Evolutionary conservation across 1,284 basidiomycete genomes (phyloP).

Genomic region (Rhodotorula glutinis): DNA sequence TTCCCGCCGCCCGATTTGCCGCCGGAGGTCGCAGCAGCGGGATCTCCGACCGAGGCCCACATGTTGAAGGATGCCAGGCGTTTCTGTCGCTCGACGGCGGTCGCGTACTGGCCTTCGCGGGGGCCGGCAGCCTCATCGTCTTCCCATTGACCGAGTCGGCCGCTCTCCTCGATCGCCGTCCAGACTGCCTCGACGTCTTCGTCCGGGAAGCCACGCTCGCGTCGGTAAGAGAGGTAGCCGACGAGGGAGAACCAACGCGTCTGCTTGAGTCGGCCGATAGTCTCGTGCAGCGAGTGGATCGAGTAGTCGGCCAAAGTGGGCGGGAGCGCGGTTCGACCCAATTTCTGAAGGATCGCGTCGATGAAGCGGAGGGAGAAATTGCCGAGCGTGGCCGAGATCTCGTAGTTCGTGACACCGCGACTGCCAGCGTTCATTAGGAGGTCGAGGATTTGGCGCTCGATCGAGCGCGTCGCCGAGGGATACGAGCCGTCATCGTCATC

Average conservation of each 20-base stretch:
- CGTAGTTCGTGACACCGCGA: constrained; percentile 66
- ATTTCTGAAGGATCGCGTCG: constrained; percentile 67
- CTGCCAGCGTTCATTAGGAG: constrained; percentile 63
- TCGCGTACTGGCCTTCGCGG: constrained; percentile 3
- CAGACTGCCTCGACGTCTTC: constrained; percentile 1
- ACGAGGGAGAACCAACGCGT: constrained; percentile 66
- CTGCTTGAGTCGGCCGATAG: constrained; percentile 70
- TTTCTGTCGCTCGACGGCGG: background rate
- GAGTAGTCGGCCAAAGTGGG: constrained; percentile 66
- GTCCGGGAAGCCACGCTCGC: constrained; percentile 24
- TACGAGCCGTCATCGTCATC: constrained; percentile 18
- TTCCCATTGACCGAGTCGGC: constrained; percentile 2
- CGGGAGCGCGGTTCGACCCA: constrained; percentile 63
- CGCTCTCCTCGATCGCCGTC: background rate
- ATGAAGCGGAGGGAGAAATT: constrained; percentile 72
- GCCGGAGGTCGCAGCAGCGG: background rate
- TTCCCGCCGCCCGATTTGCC: background rate
- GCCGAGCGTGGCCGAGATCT: constrained; percentile 61
- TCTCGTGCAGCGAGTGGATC: constrained; percentile 67
- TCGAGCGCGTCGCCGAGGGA: constrained; percentile 52
- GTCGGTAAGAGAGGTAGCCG: constrained; percentile 36
- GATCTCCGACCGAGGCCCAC: background rate
- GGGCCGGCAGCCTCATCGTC: background rate
- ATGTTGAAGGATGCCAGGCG: background rate
- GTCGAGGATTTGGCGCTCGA: constrained; percentile 71